Evolutionary conservation across 805 yeast species (phyloP).

Genomic region (Saturnispora halmiae): DNA sequence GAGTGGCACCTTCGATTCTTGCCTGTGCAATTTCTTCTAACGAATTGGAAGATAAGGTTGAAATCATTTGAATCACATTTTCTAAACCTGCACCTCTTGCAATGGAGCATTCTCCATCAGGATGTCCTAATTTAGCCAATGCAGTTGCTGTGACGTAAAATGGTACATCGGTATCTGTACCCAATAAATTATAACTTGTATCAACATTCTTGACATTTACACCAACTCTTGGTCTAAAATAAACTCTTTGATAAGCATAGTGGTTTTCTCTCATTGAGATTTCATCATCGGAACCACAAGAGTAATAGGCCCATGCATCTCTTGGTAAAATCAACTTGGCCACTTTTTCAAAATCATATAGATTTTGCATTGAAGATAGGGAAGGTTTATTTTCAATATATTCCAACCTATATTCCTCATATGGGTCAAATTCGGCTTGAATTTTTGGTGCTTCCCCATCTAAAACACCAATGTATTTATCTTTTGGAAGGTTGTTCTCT

Average conservation of each 20-base stretch:
- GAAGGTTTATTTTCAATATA: conserved; percentile 52
- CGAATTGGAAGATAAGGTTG: conserved; percentile 83
- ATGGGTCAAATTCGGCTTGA: conserved; percentile 30
- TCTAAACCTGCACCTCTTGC: conserved; percentile 75
- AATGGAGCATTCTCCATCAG: conserved; percentile 83
- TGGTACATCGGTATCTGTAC: conserved; percentile 61
- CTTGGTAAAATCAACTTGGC: conserved; percentile 72
- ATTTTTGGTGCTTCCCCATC: conserved; percentile 30
- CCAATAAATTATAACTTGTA: conserved; percentile 63
- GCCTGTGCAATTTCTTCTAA: conserved; percentile 77
- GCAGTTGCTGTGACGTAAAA: conserved; percentile 92
- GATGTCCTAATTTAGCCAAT: conserved; percentile 82
- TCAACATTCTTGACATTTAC: conserved; percentile 76
- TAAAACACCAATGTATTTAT: conserved; percentile 50
- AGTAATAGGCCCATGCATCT: conserved; percentile 88
- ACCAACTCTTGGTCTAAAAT: conserved; percentile 75
- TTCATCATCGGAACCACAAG: conserved; percentile 90
- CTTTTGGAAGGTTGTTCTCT: conserved; percentile 47
- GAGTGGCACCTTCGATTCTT: conserved; percentile 56
- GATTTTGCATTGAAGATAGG: conserved; percentile 58
- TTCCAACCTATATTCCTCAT: conserved; percentile 36
- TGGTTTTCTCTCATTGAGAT: conserved; percentile 85
- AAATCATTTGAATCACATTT: conserved; percentile 77
- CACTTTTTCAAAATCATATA: conserved; percentile 79
- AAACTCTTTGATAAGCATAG: conserved; percentile 76